Conservation (phyloP, 2,329 filamentous ascomycete species). For the Pseudocercospora musae region DNA sequence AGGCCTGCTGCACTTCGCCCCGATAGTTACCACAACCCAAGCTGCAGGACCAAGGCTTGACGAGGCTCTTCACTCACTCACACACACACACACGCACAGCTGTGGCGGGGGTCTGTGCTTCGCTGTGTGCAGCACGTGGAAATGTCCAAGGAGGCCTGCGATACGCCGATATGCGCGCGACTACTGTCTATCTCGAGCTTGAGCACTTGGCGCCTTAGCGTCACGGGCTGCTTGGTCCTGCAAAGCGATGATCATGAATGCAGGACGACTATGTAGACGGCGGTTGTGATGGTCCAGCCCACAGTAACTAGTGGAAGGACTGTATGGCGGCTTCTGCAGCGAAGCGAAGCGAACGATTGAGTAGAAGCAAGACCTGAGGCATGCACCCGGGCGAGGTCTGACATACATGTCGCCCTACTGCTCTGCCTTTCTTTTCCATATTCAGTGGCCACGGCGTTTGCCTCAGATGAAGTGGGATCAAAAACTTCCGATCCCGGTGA, state of each 20-base stretch:
- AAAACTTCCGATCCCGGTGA: not conserved
- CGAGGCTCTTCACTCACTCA: not conserved
- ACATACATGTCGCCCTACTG: not conserved
- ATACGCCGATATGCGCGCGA: not conserved
- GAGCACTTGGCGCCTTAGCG: not conserved
- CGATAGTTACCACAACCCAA: not conserved
- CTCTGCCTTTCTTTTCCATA: not conserved
- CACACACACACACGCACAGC: slow-evolving; percentile 1
- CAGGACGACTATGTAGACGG: not conserved
- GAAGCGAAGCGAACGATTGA: too few relatives aligned
- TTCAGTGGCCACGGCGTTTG: slow-evolving; percentile 1
- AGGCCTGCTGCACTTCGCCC: slow-evolving; percentile 11
- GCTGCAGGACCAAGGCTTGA: slow-evolving; percentile 2
- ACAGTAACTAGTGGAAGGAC: too few relatives aligned
- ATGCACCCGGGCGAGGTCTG: not conserved
- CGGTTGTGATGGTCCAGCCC: not conserved
- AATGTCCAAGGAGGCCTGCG: not conserved
- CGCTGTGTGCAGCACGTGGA: slow-evolving; percentile 9
- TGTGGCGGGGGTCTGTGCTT: slow-evolving; percentile 2
- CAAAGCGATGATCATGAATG: slow-evolving; percentile 16
- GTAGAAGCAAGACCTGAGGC: not conserved
- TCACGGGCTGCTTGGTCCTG: not conserved
- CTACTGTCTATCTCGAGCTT: not conserved
- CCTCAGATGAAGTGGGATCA: slow-evolving; percentile 1
- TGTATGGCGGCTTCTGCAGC: not conserved